Evolutionary conservation across 1,284 basidiomycete species (phyloP), one percentile per base, ranked within the genome.

Genomic region (Boletellus dicymbophilus): DNA sequence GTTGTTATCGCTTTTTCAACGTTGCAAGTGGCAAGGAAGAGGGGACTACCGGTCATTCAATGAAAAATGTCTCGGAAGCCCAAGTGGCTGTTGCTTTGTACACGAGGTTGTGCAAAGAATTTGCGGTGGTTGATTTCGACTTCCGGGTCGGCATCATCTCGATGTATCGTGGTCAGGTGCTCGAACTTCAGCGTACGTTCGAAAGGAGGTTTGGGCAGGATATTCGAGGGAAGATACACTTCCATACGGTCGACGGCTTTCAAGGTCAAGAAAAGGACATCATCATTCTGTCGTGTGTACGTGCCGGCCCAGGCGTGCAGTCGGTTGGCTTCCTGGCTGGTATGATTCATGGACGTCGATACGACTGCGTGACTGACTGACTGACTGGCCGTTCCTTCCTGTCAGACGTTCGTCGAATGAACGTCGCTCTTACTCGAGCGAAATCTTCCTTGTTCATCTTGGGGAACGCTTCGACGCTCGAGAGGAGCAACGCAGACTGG

Each of bases 221-320:
- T 21, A 87, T 97, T 23, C 59, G 85, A 4, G 77, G 79, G 22
- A 82, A 80, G 27, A 84, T 99, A 37, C 91, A 97, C 60, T 98
- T 99, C 75, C 93, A 97, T 66, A 99, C 97, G 0, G 97, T 99
- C 34, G 94, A 98, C 72, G 95, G 95, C 10, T 98, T 98, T 63
- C 95, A 98, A 70, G 95, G 95, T 44, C 95, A 98, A 73, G 95
- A 98, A 67, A 98, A 98, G 68, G 93, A 95, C 59, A 84, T 98
- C 46, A 95, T 98, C 67, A 97, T 98, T 53, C 76, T 98, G 18
- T 97, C 95, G 3, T 95, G 93, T 67, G 95, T 98, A 20, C 84
- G 95, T 60, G 89, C 92, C 13, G 91, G 93, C 4, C 84, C 89
- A n/a, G 86, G 88, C 20, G 71, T 93, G 20, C 79, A 81, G 52